Conservation (phyloP, 768 basidiomycete genomes). For the Lactarius quietus region DNA sequence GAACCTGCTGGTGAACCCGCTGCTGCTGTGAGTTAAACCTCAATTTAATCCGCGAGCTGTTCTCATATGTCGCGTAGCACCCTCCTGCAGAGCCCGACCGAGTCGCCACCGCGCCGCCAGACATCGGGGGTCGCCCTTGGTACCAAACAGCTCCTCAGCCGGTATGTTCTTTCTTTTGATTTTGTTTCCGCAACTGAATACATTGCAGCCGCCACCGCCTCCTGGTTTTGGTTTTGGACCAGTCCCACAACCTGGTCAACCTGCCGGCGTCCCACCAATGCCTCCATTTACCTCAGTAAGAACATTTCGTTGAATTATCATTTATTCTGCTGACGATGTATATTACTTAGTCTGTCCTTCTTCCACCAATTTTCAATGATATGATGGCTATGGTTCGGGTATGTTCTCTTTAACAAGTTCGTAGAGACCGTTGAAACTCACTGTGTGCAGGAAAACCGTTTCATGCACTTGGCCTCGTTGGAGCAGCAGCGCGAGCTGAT, state of each 20-base stretch:
- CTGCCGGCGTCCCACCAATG: background rate
- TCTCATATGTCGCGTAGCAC: constrained; percentile 9
- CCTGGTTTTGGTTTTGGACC: background rate
- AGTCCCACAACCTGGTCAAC: background rate
- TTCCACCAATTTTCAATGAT: constrained; percentile 62
- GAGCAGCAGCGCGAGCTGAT: constrained; percentile 79
- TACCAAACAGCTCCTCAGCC: background rate
- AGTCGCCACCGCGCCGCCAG: constrained; percentile 4
- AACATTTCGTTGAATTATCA: background rate
- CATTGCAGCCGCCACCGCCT: constrained; percentile 3
- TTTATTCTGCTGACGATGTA: background rate
- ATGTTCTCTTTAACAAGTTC: constrained; percentile 27
- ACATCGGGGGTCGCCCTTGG: background rate
- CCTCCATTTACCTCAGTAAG: constrained; percentile 29
- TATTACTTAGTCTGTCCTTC: constrained; percentile 48
- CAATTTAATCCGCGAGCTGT: too few relatives aligned
- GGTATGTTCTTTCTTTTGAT: background rate
- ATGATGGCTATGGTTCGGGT: constrained; percentile 68
- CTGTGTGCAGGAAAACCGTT: constrained; percentile 60
- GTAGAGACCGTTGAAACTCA: constrained; percentile 5
- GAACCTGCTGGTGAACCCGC: background rate
- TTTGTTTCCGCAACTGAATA: background rate
- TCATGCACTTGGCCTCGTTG: constrained; percentile 68
- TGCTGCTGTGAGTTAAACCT: background rate
- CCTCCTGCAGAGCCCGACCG: constrained; percentile 4